These are phyloP conservation scores for Apiospora aurea DNA, from an alignment of 2,329 filamentous ascomycete genomes.

Conservation along the genomic window DNA sequence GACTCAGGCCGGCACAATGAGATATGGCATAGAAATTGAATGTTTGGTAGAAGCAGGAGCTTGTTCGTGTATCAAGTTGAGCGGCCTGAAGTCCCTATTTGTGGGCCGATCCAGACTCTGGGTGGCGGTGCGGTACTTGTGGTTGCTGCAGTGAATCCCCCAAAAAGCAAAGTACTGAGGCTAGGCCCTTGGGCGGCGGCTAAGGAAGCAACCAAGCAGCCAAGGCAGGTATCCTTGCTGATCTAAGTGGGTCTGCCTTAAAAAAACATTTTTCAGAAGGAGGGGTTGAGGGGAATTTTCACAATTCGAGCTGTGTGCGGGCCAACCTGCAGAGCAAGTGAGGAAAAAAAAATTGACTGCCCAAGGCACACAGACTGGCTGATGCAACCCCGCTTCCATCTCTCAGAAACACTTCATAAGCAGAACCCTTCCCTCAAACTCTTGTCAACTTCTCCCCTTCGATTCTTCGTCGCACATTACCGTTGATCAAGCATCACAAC, in stretches of 20 bases:
- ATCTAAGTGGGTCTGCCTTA: conserved; percentile 9
- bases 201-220: conserved; percentile 9
- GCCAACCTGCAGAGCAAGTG: background rate
- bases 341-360: background rate
- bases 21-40: background rate
- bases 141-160: background rate
- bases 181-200: conserved; percentile 11
- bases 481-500: conserved; percentile 19
- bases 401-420: conserved; percentile 14
- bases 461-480: conserved; percentile 16
- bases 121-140: conserved; percentile 2
- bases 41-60: background rate
- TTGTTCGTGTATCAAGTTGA: conserved; percentile 25
- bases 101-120: background rate
- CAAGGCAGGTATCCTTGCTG: background rate
- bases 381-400: conserved; percentile 7
- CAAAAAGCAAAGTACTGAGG: background rate
- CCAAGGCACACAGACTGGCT: background rate
- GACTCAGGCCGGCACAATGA: conserved; percentile 22
- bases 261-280: conserved; percentile 7
- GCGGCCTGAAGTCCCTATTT: conserved; percentile 2
- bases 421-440: conserved; percentile 7
- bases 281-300: conserved; percentile 14
- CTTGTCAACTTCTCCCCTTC: background rate
- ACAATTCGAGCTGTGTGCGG: conserved; percentile 6